Evolutionary conservation across 164 flowering plant genomes (phyloP).

Genomic region (Pachysandra terminalis): DNA sequence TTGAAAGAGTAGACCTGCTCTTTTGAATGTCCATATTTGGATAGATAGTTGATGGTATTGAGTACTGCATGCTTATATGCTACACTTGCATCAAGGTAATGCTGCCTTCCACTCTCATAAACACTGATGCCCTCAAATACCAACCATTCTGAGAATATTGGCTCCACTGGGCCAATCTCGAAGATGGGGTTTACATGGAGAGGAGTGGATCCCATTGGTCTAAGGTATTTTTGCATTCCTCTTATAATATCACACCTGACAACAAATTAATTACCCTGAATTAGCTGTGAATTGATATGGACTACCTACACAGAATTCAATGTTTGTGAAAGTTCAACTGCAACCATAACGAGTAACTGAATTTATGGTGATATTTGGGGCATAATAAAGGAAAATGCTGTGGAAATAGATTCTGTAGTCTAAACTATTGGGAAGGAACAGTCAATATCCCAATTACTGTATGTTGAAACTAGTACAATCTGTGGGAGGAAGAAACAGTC

Average conservation of each 20-base stretch:
- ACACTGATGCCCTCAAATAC: constrained; percentile 98
- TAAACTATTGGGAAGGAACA: neutral
- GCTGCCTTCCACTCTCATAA: constrained; percentile 91
- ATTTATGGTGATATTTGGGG: too few relatives aligned
- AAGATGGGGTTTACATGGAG: constrained; percentile 96
- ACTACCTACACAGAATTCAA: too few relatives aligned
- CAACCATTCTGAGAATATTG: constrained; percentile 95
- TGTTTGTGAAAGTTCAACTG: neutral
- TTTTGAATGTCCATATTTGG: constrained; percentile 88
- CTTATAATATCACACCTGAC: constrained; percentile 83
- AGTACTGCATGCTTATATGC: constrained; percentile 96
- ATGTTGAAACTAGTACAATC: neutral
- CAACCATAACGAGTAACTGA: neutral
- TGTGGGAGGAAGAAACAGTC: neutral
- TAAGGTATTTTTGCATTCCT: constrained; percentile 91
- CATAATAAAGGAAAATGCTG: too few relatives aligned
- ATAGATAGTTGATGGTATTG: constrained; percentile 89
- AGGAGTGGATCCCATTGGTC: constrained; percentile 97
- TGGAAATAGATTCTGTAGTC: neutral
- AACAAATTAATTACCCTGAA: neutral
- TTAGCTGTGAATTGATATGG: neutral
- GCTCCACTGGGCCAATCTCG: constrained; percentile 92
- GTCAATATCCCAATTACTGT: neutral
- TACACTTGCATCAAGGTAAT: constrained; percentile 82
- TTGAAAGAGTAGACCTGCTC: constrained; percentile 55